A percentile compares a stretch with the other conserved stretches of the same genome.
phyloP scores from a whole-genome alignment of 2,329 filamentous ascomycete genomes.

The Colletotrichum zoysiae region DNA sequence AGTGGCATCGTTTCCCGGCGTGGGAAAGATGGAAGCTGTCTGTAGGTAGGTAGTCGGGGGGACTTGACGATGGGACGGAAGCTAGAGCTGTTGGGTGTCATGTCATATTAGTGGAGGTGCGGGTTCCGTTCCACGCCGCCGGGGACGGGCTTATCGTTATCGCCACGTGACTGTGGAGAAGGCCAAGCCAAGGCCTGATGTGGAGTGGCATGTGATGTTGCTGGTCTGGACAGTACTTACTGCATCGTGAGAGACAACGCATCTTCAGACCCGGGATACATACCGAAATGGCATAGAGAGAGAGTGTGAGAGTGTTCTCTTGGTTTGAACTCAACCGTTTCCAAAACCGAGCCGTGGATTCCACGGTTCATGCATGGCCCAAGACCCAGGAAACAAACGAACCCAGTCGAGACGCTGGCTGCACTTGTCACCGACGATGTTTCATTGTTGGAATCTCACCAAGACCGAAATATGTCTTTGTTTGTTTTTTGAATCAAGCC shows the following conservation, averaged over 20 bases:
- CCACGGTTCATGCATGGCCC: not conserved
- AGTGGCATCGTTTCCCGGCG: constrained; percentile 34
- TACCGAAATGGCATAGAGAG: no score
- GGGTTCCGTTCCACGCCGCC: constrained; percentile 21
- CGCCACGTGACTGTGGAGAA: constrained; percentile 35
- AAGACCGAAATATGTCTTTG: not conserved
- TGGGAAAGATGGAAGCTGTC: not conserved
- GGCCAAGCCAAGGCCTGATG: not conserved
- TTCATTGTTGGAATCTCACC: not conserved
- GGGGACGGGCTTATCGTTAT: constrained; percentile 39
- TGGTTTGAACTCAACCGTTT: not conserved
- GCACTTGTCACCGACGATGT: not conserved
- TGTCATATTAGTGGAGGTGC: constrained; percentile 39
- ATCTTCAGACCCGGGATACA: not conserved
- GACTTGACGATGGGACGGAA: constrained; percentile 33
- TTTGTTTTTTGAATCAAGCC: not conserved
- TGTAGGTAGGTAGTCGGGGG: constrained; percentile 7
- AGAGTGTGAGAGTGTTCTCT: not conserved
- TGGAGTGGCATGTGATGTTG: constrained; percentile 36
- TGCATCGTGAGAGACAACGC: no score
- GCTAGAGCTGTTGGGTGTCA: constrained; percentile 35
- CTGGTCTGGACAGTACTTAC: not conserved
- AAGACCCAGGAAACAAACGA: not conserved
- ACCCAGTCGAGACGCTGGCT: not conserved
- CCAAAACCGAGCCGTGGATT: not conserved